Evolutionary conservation across 768 basidiomycete genomes (phyloP).

Genomic region (Russula emetica): DNA sequence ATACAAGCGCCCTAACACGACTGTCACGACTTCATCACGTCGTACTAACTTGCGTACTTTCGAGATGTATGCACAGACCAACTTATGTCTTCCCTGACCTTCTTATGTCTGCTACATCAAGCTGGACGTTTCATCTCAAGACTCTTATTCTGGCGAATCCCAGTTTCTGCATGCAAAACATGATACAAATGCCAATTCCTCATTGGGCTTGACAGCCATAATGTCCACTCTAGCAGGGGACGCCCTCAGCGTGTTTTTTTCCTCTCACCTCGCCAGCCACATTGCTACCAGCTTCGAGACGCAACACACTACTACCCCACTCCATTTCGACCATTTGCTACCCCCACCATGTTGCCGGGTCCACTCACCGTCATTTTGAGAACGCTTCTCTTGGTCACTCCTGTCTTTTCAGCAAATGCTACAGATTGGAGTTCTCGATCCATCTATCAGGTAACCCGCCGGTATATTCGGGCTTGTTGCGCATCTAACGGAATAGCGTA

Average conservation of each 20-base stretch:
- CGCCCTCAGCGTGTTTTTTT: neutral
- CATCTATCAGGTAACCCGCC: slow-evolving; percentile 47
- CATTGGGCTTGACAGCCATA: slow-evolving; percentile 10
- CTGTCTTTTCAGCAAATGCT: slow-evolving; percentile 39
- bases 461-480: neutral
- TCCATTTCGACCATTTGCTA: neutral
- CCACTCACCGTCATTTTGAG: neutral
- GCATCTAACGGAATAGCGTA: slow-evolving; percentile 19
- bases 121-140: neutral
- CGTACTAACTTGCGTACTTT: no score
- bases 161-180: neutral
- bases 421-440: slow-evolving; percentile 50
- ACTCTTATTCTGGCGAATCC: neutral
- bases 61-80: neutral
- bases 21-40: no score
- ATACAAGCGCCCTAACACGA: no score
- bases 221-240: neutral
- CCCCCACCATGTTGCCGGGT: neutral
- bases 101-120: neutral
- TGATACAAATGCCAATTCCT: slow-evolving; percentile 14
- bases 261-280: neutral
- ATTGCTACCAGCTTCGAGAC: slow-evolving; percentile 7
- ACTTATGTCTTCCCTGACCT: neutral
- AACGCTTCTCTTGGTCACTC: slow-evolving; percentile 11
- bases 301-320: neutral